A percentile compares a stretch with the other conserved stretches of the same genome.
These are phyloP conservation scores for Sclerospora graminicola DNA, from an alignment of 352 stramenopile species.

Conservation along the genomic window DNA sequence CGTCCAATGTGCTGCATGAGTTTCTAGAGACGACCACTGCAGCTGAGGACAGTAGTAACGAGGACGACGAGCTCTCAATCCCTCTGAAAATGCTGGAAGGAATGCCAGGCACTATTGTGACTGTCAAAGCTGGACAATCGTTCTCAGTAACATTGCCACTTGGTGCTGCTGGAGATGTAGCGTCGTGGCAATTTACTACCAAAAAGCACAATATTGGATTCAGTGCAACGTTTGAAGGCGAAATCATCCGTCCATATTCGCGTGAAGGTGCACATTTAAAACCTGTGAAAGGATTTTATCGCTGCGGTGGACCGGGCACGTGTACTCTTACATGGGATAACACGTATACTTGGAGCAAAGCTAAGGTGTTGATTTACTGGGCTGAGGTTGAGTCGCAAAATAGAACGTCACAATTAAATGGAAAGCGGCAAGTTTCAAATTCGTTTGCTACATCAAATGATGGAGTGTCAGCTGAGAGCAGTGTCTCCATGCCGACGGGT, in stretches of 20 bases:
- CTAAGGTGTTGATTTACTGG: conserved; percentile 68
- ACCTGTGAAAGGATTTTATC: conserved; percentile 54
- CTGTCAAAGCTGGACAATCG: conserved; percentile 50
- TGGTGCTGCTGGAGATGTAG: conserved; percentile 28
- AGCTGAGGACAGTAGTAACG: conserved; percentile 40
- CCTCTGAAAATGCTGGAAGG: conserved; percentile 45
- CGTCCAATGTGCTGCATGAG: conserved; percentile 41
- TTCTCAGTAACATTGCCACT: conserved; percentile 54
- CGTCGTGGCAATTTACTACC: conserved; percentile 63
- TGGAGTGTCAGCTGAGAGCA: conserved; percentile 4
- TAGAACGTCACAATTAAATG: conserved; percentile 9
- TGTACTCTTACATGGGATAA: conserved; percentile 75
- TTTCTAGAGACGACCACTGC: conserved; percentile 49
- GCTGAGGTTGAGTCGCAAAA: conserved; percentile 45
- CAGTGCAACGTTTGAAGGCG: conserved; percentile 57
- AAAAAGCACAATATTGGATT: conserved; percentile 81
- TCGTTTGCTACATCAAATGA: conserved; percentile 3
- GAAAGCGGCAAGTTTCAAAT: conserved; percentile 1
- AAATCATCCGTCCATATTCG: conserved; percentile 51
- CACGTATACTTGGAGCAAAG: conserved; percentile 75
- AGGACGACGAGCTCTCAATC: conserved; percentile 28
- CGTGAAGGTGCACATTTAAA: conserved; percentile 51
- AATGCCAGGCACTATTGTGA: conserved; percentile 50
- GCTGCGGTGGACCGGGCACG: conserved; percentile 32
- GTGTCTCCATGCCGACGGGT: conserved; percentile 2